Percentiles rank a stretch among this genome's conserved stretches.
These are phyloP conservation scores for Globisporangium okanoganense DNA, from an alignment of 352 stramenopile genomes.

Conservation along the genomic window DNA sequence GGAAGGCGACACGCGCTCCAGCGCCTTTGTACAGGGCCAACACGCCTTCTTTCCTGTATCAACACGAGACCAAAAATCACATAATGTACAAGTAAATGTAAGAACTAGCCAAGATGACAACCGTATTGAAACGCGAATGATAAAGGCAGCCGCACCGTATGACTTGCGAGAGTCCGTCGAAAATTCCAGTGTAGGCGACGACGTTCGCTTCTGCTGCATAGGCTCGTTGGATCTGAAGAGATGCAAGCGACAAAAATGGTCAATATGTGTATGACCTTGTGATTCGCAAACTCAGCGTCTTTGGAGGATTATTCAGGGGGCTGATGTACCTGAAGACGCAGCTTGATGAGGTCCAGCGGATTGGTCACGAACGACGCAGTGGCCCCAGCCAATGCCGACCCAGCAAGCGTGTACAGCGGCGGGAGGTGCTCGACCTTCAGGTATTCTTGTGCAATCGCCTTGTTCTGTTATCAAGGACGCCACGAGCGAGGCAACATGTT, in stretches of 20 bases:
- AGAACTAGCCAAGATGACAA: neutral
- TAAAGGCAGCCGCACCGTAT: conserved; percentile 42
- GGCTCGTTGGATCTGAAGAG: conserved; percentile 36
- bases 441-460: conserved; percentile 41
- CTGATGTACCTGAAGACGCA: conserved; percentile 92
- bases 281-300: neutral
- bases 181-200: conserved; percentile 53
- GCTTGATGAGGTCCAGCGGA: conserved; percentile 96
- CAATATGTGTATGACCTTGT: neutral
- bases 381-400: conserved; percentile 82
- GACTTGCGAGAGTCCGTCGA: conserved; percentile 88
- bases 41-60: conserved; percentile 80
- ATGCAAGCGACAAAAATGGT: conserved; percentile 11
- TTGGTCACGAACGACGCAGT: conserved; percentile 95
- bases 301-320: no score
- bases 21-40: conserved; percentile 93
- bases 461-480: conserved; percentile 30
- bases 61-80: neutral
- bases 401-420: conserved; percentile 56
- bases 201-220: conserved; percentile 31
- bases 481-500: neutral
- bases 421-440: conserved; percentile 43
- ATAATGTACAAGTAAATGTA: conserved; percentile 3
- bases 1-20: conserved; percentile 92
- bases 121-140: neutral